Evolutionary conservation across 805 yeast species (phyloP), one percentile per base, ranked within the genome.

Genomic region (Kazachstania psychrophila): DNA sequence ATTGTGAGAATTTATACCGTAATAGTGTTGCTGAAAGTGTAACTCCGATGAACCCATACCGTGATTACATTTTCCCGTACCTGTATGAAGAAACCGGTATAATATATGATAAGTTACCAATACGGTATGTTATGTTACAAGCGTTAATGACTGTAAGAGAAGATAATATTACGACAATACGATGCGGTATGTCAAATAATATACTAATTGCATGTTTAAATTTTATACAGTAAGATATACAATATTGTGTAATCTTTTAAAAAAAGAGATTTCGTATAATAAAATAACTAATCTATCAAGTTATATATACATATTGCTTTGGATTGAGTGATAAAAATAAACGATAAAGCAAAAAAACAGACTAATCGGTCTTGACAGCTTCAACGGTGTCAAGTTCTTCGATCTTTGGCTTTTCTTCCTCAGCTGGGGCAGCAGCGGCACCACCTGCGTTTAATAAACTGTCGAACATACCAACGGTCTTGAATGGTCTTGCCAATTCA

Each of bases 401-500:
- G 22, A 39, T 39, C 23, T 42, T 42, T 42, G 40, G 37, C 22
- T 30, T 26, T 23, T 34, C 31, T 13, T 31, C 30, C 27, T 27
- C 28, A 15, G n/a, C 12, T 11, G 11, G 10, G 24, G 8, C 24
- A 13, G 34, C 29, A 15, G 32, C 23, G 19, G 38, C 34, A 17
- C 22, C 31, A 6, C 35, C 20, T 14, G 34, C 28, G 5, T 29
- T 15, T 32, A 40, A 18, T 22, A 44, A 39, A 34, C 66, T 73
- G 40, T 88, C 86, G 47, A 86, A 75, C 65, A 89, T 61, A 34
- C 89, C 77, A 35, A 87, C 77, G 42, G 89, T 77, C 72, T 85
- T 84, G 79, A 92, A 89, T 29, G 98, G 98, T 71, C 98, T 83
- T 75, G 86, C 83, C 65, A 87, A 76, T 52, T 84, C 95, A 49